A percentile compares a stretch with the other conserved stretches of the same genome.
Evolutionary conservation across 306 rosid species (phyloP).

Genomic region (Ochetophila trinervis): DNA sequence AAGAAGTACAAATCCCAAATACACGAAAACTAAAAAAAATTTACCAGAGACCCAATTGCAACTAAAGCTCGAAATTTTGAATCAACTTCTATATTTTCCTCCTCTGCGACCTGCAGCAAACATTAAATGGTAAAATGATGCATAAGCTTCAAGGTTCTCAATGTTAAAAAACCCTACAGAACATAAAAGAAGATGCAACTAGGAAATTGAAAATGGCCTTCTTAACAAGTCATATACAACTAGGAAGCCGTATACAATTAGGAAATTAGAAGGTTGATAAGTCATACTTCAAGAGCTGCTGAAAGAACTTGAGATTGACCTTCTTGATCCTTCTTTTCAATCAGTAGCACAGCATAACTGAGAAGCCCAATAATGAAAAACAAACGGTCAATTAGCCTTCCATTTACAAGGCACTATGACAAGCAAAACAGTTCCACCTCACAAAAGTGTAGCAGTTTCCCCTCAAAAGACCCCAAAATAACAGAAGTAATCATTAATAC

Average conservation of each 20-base stretch:
- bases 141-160: neutral
- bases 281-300: slow-evolving; percentile 82
- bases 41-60: slow-evolving; percentile 95
- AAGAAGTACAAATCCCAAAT: neutral
- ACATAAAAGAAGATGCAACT: neutral
- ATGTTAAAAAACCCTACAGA: neutral
- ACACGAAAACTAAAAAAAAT: neutral
- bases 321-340: slow-evolving; percentile 76
- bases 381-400: slow-evolving; percentile 22
- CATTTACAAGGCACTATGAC: neutral
- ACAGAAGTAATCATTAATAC: neutral
- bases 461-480: neutral
- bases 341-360: slow-evolving; percentile 79
- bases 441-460: neutral
- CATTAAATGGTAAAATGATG: neutral
- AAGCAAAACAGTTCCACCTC: neutral
- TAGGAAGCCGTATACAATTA: neutral
- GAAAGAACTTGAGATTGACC: slow-evolving; percentile 95
- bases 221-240: neutral
- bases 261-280: neutral
- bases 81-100: slow-evolving; percentile 62
- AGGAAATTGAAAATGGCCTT: too few species aligned
- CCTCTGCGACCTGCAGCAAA: slow-evolving; percentile 58
- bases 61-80: slow-evolving; percentile 86
- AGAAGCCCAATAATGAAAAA: slow-evolving; percentile 29